These are phyloP conservation scores for Wallacemonas sp. DNA, from an alignment of 208 protist species.

Conservation along the genomic window DNA sequence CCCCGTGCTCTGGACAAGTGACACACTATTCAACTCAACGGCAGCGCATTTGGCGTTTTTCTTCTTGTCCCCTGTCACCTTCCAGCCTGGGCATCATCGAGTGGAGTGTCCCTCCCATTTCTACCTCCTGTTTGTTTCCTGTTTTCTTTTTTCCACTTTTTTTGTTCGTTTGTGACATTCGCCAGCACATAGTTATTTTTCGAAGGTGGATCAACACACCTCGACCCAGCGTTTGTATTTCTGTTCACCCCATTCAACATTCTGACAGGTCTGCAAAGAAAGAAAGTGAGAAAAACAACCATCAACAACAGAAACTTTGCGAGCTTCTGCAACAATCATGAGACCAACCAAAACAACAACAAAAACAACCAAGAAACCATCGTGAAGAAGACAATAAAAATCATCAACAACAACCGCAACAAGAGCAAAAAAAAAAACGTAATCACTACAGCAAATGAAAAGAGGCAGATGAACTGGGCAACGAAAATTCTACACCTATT, in stretches of 20 bases:
- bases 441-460: not conserved
- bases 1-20: no score
- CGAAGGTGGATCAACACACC: not conserved
- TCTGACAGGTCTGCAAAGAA: no score
- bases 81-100: no score
- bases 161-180: slow-evolving; percentile 14
- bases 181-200: no score
- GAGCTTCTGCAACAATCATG: not conserved
- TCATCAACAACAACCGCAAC: no score
- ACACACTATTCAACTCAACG: no score
- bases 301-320: not conserved
- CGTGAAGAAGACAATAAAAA: no score
- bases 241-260: not conserved
- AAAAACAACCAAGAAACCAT: no score
- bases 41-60: slow-evolving; percentile 2
- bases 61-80: not conserved
- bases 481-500: not conserved
- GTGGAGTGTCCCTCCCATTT: not conserved
- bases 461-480: not conserved
- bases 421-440: no score
- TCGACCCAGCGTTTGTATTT: no score
- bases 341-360: no score
- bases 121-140: not conserved
- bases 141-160: slow-evolving; percentile 17
- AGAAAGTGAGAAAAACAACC: not conserved